phyloP scores from a whole-genome alignment of 2,329 filamentous ascomycete species.

The Magnaporthales sp. region DNA sequence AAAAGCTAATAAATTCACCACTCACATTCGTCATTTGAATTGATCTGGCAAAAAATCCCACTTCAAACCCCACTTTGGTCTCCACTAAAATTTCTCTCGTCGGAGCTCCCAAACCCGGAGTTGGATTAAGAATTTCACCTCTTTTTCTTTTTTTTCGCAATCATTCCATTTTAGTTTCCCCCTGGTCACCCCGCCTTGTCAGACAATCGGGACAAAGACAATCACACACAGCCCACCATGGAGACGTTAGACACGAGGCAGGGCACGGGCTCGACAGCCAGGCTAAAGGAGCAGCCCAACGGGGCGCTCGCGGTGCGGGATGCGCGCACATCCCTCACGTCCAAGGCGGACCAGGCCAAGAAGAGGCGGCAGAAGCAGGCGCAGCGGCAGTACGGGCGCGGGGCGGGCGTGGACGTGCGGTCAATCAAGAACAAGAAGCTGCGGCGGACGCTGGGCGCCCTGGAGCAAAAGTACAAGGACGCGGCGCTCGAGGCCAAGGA shows the following conservation, averaged over 20 bases:
- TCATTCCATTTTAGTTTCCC: not conserved
- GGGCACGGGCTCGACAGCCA: conserved; percentile 12
- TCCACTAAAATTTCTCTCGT: not conserved
- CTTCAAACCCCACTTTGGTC: not conserved
- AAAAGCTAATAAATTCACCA: not conserved
- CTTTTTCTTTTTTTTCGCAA: not conserved
- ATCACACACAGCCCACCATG: not conserved
- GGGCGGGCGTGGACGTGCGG: conserved; percentile 63
- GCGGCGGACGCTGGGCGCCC: conserved; percentile 64
- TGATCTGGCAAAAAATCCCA: not conserved
- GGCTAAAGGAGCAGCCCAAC: conserved; percentile 33
- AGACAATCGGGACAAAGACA: not conserved
- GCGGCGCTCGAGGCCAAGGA: conserved; percentile 83
- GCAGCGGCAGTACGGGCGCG: conserved; percentile 75
- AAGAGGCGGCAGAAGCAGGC: conserved; percentile 50
- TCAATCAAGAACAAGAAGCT: conserved; percentile 84
- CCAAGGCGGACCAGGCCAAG: conserved; percentile 42
- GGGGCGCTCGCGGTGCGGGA: conserved; percentile 42
- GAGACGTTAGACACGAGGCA: conserved; percentile 18
- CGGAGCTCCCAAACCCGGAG: not conserved
- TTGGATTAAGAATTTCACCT: not conserved
- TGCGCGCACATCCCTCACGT: conserved; percentile 36
- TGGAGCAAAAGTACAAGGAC: conserved; percentile 77
- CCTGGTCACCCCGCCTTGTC: not conserved
- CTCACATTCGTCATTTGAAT: not conserved